Conservation (phyloP, 495 filamentous ascomycete genomes). For the Aspergillus ostianus region DNA sequence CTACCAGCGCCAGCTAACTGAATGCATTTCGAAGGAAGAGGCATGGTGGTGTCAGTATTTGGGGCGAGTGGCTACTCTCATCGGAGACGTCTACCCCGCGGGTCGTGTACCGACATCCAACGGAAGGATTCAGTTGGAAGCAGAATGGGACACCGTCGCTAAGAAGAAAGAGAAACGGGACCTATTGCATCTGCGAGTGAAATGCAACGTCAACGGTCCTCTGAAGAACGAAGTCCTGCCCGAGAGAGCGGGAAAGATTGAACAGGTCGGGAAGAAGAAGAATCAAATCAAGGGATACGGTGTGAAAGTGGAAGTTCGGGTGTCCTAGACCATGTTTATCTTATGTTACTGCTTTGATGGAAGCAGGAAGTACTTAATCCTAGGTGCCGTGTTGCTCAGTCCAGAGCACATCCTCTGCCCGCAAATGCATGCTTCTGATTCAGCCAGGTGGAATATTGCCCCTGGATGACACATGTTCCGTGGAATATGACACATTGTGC, state of each 20-base stretch:
- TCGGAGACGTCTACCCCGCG: constrained; percentile 54
- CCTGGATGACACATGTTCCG: neutral
- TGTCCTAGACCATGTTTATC: constrained; percentile 4
- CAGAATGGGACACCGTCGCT: constrained; percentile 29
- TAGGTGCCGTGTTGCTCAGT: too few species aligned
- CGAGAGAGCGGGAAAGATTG: constrained; percentile 40
- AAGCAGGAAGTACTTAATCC: too few species aligned
- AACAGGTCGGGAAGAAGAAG: constrained; percentile 62
- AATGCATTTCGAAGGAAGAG: constrained; percentile 39
- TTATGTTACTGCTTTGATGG: neutral
- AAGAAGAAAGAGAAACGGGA: constrained; percentile 27
- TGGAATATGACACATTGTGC: neutral
- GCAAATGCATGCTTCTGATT: too few species aligned
- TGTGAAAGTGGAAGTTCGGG: constrained; percentile 21
- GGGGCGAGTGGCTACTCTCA: constrained; percentile 50
- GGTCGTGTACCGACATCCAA: constrained; percentile 35
- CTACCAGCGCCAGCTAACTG: constrained; percentile 39
- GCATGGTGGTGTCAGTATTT: constrained; percentile 60
- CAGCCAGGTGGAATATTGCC: too few species aligned
- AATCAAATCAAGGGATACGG: constrained; percentile 43
- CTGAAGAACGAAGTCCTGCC: constrained; percentile 30
- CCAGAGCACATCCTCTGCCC: too few species aligned
- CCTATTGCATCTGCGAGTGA: constrained; percentile 31
- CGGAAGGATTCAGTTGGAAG: constrained; percentile 27
- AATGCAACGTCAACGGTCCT: constrained; percentile 19